Conservation (phyloP, 495 filamentous ascomycete genomes). For the Daldinia caldariorum region DNA sequence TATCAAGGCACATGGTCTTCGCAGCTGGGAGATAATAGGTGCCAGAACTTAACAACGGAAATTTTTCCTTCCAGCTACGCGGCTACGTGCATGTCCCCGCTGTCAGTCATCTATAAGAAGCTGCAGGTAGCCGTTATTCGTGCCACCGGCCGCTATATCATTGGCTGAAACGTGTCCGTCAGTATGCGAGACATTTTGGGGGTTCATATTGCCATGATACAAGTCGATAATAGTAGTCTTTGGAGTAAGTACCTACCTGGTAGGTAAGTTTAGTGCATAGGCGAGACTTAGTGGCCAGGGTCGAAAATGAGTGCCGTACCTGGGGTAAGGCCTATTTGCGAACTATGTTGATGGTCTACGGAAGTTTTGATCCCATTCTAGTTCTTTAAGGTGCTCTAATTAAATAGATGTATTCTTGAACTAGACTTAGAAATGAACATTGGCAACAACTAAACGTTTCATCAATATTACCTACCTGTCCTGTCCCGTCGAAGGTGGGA, state of each 20-base stretch:
- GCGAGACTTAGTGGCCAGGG: background rate
- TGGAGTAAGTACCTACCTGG: background rate
- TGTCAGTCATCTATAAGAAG: constrained; percentile 45
- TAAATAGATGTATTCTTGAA: background rate
- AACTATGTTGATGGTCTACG: background rate
- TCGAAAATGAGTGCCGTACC: background rate
- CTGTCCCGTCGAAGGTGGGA: background rate
- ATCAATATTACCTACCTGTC: constrained; percentile 1
- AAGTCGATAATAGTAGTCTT: constrained; percentile 1
- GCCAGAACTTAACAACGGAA: constrained; percentile 38
- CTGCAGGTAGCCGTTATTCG: constrained; percentile 41
- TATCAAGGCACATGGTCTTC: constrained; percentile 32
- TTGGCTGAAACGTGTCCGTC: constrained; percentile 40
- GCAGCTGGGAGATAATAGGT: constrained; percentile 18
- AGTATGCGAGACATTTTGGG: constrained; percentile 42
- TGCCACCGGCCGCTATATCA: constrained; percentile 39
- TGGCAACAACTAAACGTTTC: background rate
- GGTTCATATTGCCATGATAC: constrained; percentile 27
- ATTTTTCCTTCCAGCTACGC: constrained; percentile 40
- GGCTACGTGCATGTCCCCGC: constrained; percentile 46
- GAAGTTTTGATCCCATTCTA: background rate
- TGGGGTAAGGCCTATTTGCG: background rate
- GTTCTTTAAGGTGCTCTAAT: background rate
- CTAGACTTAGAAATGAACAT: background rate
- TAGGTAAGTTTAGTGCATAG: background rate